Conservation (phyloP, 2,329 filamentous ascomycete genomes). For the Drechmeria coniospora region DNA sequence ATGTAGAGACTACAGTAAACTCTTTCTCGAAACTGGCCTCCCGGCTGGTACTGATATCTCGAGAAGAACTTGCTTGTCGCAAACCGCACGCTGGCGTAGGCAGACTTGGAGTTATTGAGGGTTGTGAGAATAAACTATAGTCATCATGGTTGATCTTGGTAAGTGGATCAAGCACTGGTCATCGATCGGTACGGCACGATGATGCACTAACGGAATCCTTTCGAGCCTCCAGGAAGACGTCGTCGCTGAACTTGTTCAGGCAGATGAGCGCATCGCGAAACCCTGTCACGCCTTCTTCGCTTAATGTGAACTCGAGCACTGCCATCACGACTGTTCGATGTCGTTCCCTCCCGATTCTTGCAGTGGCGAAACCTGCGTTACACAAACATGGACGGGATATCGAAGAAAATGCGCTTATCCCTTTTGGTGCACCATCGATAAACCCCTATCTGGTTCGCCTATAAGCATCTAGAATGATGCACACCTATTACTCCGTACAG, state of each 20-base stretch:
- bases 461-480: too few relatives aligned
- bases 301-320: constrained; percentile 57
- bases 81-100: constrained; percentile 59
- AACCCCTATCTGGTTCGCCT: too few relatives aligned
- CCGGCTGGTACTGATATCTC: constrained; percentile 50
- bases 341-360: too few relatives aligned
- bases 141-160: too few relatives aligned
- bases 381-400: too few relatives aligned
- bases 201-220: constrained; percentile 41
- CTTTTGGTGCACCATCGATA: too few relatives aligned
- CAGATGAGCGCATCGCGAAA: constrained; percentile 62
- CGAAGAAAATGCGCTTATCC: too few relatives aligned
- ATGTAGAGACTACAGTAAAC: constrained; percentile 67
- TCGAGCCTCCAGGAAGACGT: constrained; percentile 59
- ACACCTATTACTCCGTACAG: too few relatives aligned
- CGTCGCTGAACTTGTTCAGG: constrained; percentile 65
- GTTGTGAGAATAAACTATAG: constrained; percentile 64
- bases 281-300: constrained; percentile 53
- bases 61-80: constrained; percentile 55
- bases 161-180: too few relatives aligned
- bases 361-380: too few relatives aligned
- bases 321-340: too few relatives aligned
- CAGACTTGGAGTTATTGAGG: constrained; percentile 66
- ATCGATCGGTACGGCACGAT: not conserved
- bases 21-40: constrained; percentile 32